Conservation (phyloP, 306 rosid genomes). For the Cyamopsis tetragonoloba region DNA sequence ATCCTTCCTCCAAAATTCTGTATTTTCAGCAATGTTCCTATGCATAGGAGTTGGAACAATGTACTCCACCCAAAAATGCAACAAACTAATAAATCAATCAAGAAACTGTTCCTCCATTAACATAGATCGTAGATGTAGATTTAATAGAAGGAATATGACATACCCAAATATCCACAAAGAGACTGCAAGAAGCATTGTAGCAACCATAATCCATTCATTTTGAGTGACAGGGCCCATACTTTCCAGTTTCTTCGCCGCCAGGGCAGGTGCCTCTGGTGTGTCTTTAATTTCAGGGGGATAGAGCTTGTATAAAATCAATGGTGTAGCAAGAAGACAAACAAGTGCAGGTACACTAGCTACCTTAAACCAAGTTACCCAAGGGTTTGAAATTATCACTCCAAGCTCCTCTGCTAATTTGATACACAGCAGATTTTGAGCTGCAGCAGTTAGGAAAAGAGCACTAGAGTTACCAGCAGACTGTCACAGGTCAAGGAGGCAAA, state of each 20-base stretch:
- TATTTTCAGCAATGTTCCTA: slow-evolving; percentile 16
- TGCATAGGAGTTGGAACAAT: not conserved
- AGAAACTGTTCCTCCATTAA: not conserved
- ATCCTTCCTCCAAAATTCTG: slow-evolving; percentile 4
- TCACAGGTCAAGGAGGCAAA: slow-evolving; percentile 42
- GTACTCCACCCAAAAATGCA: slow-evolving; percentile 7
- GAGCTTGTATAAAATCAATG: slow-evolving; percentile 72
- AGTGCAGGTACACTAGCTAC: slow-evolving; percentile 86
- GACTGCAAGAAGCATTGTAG: slow-evolving; percentile 91
- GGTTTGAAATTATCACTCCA: slow-evolving; percentile 68
- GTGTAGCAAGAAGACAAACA: slow-evolving; percentile 65
- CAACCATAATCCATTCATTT: slow-evolving; percentile 83
- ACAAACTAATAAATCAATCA: slow-evolving; percentile 12
- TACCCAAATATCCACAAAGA: slow-evolving; percentile 96
- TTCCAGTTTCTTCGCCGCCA: slow-evolving; percentile 77
- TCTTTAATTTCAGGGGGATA: slow-evolving; percentile 91
- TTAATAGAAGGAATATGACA: slow-evolving; percentile 12
- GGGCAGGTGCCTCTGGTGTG: slow-evolving; percentile 95
- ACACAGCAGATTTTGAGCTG: slow-evolving; percentile 93
- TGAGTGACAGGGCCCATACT: slow-evolving; percentile 75
- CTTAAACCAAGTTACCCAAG: slow-evolving; percentile 93
- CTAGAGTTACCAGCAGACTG: slow-evolving; percentile 94
- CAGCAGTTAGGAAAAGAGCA: slow-evolving; percentile 98
- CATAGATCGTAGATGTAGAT: not conserved
- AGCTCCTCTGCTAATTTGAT: slow-evolving; percentile 82